Evolutionary conservation across 2,329 filamentous ascomycete species (phyloP).

Genomic region (Tothia fuscella): DNA sequence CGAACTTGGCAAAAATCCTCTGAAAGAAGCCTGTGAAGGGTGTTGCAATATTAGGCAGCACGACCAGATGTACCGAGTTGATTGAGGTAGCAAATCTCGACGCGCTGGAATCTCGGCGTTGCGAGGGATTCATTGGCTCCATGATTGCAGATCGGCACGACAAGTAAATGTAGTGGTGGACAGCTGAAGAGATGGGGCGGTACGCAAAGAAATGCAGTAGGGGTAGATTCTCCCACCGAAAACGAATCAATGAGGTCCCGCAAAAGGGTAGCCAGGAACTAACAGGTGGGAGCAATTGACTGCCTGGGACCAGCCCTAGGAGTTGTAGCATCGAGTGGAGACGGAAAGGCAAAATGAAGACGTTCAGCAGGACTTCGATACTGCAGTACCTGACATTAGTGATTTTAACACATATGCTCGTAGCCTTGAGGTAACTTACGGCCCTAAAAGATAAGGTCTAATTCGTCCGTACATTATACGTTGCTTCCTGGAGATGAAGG

Average conservation of each 20-base stretch:
- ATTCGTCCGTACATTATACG: constrained; percentile 1
- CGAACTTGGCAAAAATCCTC: background rate
- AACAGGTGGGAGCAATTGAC: background rate
- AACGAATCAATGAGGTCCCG: constrained; percentile 5
- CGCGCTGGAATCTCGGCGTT: background rate
- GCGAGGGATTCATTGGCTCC: background rate
- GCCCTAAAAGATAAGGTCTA: background rate
- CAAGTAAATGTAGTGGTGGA: constrained; percentile 1
- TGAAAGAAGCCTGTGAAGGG: background rate
- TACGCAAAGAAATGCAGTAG: constrained; percentile 4
- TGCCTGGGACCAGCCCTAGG: constrained; percentile 5
- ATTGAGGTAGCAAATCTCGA: background rate
- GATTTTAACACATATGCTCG: no score
- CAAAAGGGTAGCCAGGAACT: constrained; percentile 8
- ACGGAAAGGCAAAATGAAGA: constrained; percentile 4
- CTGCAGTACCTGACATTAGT: no score
- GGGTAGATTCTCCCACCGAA: background rate
- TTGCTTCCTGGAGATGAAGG: background rate
- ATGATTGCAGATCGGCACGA: constrained; percentile 2
- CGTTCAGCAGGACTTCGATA: constrained; percentile 1
- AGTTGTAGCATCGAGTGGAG: constrained; percentile 6
- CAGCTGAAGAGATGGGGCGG: constrained; percentile 3
- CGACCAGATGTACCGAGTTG: background rate
- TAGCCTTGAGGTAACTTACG: no score
- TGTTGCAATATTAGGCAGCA: background rate